These are phyloP conservation scores for Populus hybrid DNA, from an alignment of 441 rosid genomes.

Conservation along the genomic window DNA sequence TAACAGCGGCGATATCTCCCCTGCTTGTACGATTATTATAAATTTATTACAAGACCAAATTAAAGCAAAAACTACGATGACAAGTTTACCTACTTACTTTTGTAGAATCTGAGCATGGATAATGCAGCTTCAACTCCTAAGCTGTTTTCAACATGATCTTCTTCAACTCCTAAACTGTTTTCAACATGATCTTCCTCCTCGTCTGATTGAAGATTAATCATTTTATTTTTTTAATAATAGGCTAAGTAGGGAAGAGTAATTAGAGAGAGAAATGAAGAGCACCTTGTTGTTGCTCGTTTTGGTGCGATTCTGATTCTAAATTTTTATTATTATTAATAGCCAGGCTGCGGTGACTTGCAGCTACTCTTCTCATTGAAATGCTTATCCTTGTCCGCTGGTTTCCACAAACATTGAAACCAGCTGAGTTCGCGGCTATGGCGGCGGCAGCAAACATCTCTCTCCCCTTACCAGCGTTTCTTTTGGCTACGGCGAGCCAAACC, in stretches of 20 bases:
- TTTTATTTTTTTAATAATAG: background rate
- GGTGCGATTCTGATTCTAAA: background rate
- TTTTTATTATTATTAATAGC: background rate
- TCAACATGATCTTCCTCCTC: constrained; percentile 26
- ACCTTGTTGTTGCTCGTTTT: background rate
- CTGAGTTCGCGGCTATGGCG: background rate
- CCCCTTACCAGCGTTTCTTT: background rate
- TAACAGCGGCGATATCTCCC: constrained; percentile 80
- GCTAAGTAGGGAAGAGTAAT: background rate
- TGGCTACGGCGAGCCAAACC: background rate
- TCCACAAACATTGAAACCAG: background rate
- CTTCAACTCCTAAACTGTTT: constrained; percentile 57
- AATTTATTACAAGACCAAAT: background rate
- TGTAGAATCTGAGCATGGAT: constrained; percentile 72
- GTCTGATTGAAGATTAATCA: constrained; percentile 22
- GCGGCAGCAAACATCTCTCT: background rate
- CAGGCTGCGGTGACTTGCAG: background rate
- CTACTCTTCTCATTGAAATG: background rate
- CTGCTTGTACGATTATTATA: constrained; percentile 27
- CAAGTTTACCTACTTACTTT: constrained; percentile 42
- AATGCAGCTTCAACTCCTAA: constrained; percentile 78
- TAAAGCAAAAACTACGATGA: background rate
- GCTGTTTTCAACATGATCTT: constrained; percentile 17
- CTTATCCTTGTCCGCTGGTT: background rate
- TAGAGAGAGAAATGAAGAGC: background rate